These are phyloP conservation scores for Lonicera japonica DNA, from an alignment of 129 eudicot genomes.

Conservation along the genomic window DNA sequence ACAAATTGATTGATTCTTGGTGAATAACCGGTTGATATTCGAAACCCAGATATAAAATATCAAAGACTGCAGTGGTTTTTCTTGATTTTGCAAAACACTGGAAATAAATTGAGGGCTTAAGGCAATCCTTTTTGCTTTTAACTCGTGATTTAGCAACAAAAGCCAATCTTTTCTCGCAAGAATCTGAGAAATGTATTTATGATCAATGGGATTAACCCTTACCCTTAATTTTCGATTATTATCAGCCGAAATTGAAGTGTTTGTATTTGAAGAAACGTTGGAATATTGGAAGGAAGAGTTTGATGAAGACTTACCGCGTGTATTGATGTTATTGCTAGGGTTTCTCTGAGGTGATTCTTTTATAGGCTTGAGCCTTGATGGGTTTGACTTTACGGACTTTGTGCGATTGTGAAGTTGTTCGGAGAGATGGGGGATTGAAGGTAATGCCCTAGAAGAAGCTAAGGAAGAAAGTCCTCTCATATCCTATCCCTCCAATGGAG, in stretches of 20 bases:
- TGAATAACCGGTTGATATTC: conserved; percentile 34
- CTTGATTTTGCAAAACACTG: conserved; percentile 81
- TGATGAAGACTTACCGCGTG: conserved; percentile 43
- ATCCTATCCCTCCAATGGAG: conserved; percentile 13
- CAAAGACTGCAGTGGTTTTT: conserved; percentile 52
- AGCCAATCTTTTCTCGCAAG: conserved; percentile 77
- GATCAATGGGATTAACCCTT: conserved; percentile 41
- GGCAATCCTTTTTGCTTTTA: conserved; percentile 41
- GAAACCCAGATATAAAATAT: conserved; percentile 80
- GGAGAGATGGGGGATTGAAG: conserved; percentile 10
- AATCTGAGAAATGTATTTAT: conserved; percentile 44
- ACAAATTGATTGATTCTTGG: conserved; percentile 47
- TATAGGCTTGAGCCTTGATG: conserved; percentile 16
- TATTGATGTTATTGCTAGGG: conserved; percentile 13
- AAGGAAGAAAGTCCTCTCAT: conserved; percentile 73
- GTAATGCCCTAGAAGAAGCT: conserved; percentile 68
- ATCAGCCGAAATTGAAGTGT: background rate
- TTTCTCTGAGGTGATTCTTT: conserved; percentile 9
- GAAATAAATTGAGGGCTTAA: conserved; percentile 42
- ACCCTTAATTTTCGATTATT: conserved; percentile 3
- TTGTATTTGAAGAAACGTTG: conserved; percentile 7
- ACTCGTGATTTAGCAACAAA: conserved; percentile 61
- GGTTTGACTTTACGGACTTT: conserved; percentile 24
- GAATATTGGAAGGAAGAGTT: conserved; percentile 19
- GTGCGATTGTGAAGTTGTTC: conserved; percentile 22